Evolutionary conservation across 805 yeast species (phyloP), one percentile per base, ranked within the genome.

Genomic region (Wickerhamomyces rabaulensis): DNA sequence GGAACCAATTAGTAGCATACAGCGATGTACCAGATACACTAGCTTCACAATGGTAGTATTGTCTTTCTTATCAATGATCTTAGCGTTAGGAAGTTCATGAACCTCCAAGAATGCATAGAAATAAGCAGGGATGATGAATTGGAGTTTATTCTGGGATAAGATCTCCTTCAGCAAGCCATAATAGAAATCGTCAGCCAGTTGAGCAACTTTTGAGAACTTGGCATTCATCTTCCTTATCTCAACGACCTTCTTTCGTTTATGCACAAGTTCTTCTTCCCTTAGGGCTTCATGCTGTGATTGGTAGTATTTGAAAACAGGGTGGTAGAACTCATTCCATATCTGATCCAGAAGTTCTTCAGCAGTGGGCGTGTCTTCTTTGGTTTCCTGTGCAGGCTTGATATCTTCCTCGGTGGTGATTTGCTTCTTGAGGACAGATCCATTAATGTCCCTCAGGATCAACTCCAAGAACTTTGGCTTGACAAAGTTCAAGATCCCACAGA

Each of bases 291-390:
- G 53, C 27, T 47, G 53, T 1, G 54, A 42, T 10, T 56, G 49
- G 41, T 57, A 82, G 58, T 73, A 73, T 53, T 80, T 82, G 50
- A 83, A 71, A 2, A 79, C 74, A 2, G 88, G 88, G 54, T 80
- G 79, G 53, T 80, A 84, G 51, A 84, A 71, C 6, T 78, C 78
- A 27, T 69, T 59, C 90, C 90, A 84, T 19, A 80, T 61, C 5
- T 61, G 54, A 43, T 79, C 84, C 17, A 84, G 68, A 7, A 76
- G 61, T 2, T 60, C 57, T n/a, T 55, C 57, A 6, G 58, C 55
- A 9, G 52, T 53, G 21, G 48, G 41, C 1, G 44, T 43, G 2
- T 41, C 15, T 1, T 50, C 39, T 4, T 35, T 31, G 2, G 13
- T 25, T 4, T 16, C 21, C 31, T 54, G 58, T 3, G 53, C 61